These are phyloP conservation scores for Diaporthe citri DNA, from an alignment of 2,329 filamentous ascomycete genomes.

Conservation along the genomic window DNA sequence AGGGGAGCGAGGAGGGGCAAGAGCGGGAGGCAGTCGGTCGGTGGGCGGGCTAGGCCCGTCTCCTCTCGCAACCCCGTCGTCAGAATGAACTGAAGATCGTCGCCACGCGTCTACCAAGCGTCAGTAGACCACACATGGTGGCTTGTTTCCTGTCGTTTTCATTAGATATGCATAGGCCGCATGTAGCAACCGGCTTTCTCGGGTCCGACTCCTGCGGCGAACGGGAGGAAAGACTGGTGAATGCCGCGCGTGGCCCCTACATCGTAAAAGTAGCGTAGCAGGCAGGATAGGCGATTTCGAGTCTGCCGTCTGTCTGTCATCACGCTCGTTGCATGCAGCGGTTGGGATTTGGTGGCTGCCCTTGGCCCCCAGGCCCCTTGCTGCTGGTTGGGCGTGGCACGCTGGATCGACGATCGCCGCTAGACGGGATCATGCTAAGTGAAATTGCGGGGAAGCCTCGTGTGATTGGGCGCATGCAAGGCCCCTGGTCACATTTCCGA, in stretches of 20 bases:
- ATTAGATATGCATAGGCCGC: constrained; percentile 11
- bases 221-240: not conserved
- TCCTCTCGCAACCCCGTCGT: not conserved
- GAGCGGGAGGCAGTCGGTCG: not conserved
- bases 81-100: constrained; percentile 25
- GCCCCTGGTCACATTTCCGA: constrained; percentile 31
- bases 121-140: constrained; percentile 3
- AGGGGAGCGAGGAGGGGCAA: not conserved
- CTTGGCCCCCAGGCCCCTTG: constrained; percentile 10
- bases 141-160: constrained; percentile 20
- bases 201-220: constrained; percentile 24
- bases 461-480: constrained; percentile 25
- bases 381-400: constrained; percentile 4
- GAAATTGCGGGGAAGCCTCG: constrained; percentile 26
- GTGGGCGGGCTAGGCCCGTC: not conserved
- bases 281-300: constrained; percentile 2
- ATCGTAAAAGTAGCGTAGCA: not conserved
- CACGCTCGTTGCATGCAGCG: constrained; percentile 3
- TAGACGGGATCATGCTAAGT: constrained; percentile 32
- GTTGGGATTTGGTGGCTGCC: constrained; percentile 8
- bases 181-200: constrained; percentile 28
- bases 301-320: constrained; percentile 9
- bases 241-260: constrained; percentile 1
- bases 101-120: constrained; percentile 28
- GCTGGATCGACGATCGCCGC: constrained; percentile 31